A percentile compares a stretch with the other conserved stretches of the same genome.
Evolutionary conservation across 495 filamentous ascomycete species (phyloP).

Genomic region (Melanomma pulvis-pyrius): DNA sequence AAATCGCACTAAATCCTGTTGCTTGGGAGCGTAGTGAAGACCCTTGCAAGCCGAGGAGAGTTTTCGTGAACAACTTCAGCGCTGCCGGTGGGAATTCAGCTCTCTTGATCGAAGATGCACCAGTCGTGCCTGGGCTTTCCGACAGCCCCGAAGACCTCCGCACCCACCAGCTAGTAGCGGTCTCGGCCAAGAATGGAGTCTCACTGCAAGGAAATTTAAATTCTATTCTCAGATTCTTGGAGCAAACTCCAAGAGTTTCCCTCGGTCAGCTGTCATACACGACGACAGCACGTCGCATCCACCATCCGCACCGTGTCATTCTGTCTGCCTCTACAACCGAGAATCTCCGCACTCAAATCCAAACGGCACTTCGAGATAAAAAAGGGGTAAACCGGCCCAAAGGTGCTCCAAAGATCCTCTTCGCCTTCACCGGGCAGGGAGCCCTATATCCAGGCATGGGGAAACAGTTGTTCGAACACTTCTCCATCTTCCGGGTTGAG

Average conservation of each 20-base stretch:
- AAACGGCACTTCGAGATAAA: slow-evolving; percentile 30
- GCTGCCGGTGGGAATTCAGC: slow-evolving; percentile 41
- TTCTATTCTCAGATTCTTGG: slow-evolving; percentile 41
- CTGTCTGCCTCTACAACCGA: slow-evolving; percentile 43
- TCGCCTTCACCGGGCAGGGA: slow-evolving; percentile 30
- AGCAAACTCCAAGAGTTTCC: slow-evolving; percentile 39
- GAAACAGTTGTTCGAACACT: slow-evolving; percentile 45
- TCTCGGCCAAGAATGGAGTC: slow-evolving; percentile 46
- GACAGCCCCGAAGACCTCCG: slow-evolving; percentile 37
- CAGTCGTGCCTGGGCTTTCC: slow-evolving; percentile 2
- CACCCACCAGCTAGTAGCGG: slow-evolving; percentile 36
- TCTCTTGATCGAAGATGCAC: slow-evolving; percentile 48
- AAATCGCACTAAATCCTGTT: slow-evolving; percentile 10
- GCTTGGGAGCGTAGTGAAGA: slow-evolving; percentile 1
- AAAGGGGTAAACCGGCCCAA: slow-evolving; percentile 37
- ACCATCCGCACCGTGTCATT: slow-evolving; percentile 25
- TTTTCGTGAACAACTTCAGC: slow-evolving; percentile 40
- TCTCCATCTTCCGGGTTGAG: slow-evolving; percentile 37
- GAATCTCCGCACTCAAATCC: neutral
- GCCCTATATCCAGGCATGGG: slow-evolving; percentile 30
- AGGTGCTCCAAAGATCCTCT: slow-evolving; percentile 5
- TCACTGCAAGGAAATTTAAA: slow-evolving; percentile 48
- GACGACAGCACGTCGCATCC: slow-evolving; percentile 35
- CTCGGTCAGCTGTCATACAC: slow-evolving; percentile 50
- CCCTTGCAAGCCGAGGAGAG: neutral